A percentile compares a stretch with the other conserved stretches of the same genome.
Conservation (phyloP, 179 eudicot genomes). For the Beta lomatogona region DNA sequence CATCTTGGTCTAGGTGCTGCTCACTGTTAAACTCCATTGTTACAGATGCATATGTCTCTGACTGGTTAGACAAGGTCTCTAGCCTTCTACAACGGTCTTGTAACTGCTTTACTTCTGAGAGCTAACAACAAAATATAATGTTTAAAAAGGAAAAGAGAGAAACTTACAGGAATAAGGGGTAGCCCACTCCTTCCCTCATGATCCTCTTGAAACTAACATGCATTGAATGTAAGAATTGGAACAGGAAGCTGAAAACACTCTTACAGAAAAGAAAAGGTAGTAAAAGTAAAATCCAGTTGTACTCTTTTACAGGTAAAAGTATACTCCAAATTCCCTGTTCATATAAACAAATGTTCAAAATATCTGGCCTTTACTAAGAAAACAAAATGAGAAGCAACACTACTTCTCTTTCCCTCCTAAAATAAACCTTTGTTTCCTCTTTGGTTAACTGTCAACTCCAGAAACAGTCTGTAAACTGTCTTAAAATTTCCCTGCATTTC, state of each 20-base stretch:
- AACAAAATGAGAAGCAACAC: not conserved
- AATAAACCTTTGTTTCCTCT: too few species aligned
- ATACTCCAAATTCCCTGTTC: not conserved
- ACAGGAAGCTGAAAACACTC: not conserved
- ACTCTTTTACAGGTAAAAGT: not conserved
- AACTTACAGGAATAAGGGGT: not conserved
- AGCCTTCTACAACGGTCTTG: slow-evolving; percentile 37
- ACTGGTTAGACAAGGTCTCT: slow-evolving; percentile 39
- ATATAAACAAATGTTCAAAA: not conserved
- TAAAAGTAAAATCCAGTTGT: not conserved
- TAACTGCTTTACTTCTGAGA: slow-evolving; percentile 43
- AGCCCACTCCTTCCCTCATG: not conserved
- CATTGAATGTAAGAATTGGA: not conserved
- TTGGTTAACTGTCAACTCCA: too few species aligned
- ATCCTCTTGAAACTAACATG: not conserved
- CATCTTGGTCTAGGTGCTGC: slow-evolving; percentile 39
- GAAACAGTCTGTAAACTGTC: too few species aligned
- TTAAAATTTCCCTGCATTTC: too few species aligned
- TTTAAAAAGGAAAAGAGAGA: not conserved
- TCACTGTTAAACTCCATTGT: slow-evolving; percentile 36
- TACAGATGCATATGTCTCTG: slow-evolving; percentile 19
- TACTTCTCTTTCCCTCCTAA: too few species aligned
- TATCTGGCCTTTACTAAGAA: not conserved
- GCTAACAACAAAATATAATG: slow-evolving; percentile 34
- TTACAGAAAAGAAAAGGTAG: not conserved